Percentiles rank a stretch among this genome's conserved stretches.
These are phyloP conservation scores for Chlorella sp. DNA, from an alignment of 139 green algal species.

Conservation along the genomic window DNA sequence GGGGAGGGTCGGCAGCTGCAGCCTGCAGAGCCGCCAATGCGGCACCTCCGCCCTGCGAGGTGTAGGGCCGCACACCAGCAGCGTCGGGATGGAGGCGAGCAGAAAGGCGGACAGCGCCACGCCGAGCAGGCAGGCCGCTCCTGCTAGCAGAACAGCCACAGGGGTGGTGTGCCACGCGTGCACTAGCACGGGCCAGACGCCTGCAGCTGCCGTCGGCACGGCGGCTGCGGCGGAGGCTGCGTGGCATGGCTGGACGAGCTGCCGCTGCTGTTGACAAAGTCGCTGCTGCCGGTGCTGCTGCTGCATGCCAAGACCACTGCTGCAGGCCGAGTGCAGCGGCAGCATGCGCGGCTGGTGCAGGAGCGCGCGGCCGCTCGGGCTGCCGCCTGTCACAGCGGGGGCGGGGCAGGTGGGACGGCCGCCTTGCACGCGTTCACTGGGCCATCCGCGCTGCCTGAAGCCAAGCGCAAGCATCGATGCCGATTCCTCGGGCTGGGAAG, in stretches of 20 bases:
- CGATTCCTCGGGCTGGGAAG: too few relatives aligned
- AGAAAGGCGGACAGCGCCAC: slow-evolving; percentile 31
- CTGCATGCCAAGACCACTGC: neutral
- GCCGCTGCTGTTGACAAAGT: neutral
- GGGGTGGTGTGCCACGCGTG: slow-evolving; percentile 33
- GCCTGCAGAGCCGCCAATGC: neutral
- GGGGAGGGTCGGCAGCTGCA: neutral
- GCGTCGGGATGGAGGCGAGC: slow-evolving; percentile 31
- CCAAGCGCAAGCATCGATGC: too few relatives aligned
- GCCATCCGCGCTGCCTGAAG: too few relatives aligned
- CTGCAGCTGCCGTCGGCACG: neutral
- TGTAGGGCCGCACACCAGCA: slow-evolving; percentile 23
- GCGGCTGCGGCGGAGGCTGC: too few relatives aligned
- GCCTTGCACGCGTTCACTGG: too few relatives aligned
- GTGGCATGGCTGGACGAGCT: too few relatives aligned
- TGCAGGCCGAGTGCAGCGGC: too few relatives aligned
- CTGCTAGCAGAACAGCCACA: slow-evolving; percentile 10
- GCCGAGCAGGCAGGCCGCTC: slow-evolving; percentile 12
- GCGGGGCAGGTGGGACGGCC: too few relatives aligned
- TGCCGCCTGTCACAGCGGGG: too few relatives aligned
- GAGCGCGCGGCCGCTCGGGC: too few relatives aligned
- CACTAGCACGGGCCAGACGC: slow-evolving; percentile 22
- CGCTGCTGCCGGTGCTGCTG: slow-evolving; percentile 1
- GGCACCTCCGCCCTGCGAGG: neutral
- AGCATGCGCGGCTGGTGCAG: too few relatives aligned